Evolutionary conservation across 129 eudicot genomes (phyloP), one percentile per base, ranked within the genome.

Genomic region (Scalesia atractyloides): DNA sequence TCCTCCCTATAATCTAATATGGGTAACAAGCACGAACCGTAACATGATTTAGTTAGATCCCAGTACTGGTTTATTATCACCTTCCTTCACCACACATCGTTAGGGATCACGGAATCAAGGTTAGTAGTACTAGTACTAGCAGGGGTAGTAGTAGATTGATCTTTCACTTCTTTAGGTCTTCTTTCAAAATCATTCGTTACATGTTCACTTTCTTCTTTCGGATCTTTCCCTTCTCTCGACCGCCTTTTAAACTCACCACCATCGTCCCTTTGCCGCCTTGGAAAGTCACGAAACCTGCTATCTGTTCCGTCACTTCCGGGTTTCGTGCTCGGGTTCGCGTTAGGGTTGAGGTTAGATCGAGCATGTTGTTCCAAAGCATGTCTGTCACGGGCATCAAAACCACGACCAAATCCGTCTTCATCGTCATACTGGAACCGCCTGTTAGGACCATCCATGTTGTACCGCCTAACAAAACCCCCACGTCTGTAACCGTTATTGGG

Each of bases 201-300:
- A 1, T 68, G 80, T 59, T 76, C 69, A 14, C 15, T 57, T 46
- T 76, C 70, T 48, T 47, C 68, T 46, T 76, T 68, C 33, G 61
- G 11, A 10, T 76, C 69, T 47, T 74, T 74, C 71, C 26, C 60
- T 59, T 77, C 81, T 51, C 59, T 77, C 20, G 76, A 60, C 56
- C 65, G 20, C 48, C 76, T 64, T 68, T 76, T 76, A 34, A 59
- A 33, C 18, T 76, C 80, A 15, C 81, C 76, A 46, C 59, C 50
- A 26, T 76, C 81, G 60, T 76, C 81, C 54, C 81, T 76, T 2
- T 56, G 36, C 68, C 81, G 44, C 41, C 80, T 76, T 60, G 81
- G 75, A 37, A 69, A 70, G 44, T 77, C 81, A 60, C 76, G 69
- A 61, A 70, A 68, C 71, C 81, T 37, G 76, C 76, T 64, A 77